Conservation (phyloP, 192 early-diverging fungal genomes). For the Dissophora ornata region DNA sequence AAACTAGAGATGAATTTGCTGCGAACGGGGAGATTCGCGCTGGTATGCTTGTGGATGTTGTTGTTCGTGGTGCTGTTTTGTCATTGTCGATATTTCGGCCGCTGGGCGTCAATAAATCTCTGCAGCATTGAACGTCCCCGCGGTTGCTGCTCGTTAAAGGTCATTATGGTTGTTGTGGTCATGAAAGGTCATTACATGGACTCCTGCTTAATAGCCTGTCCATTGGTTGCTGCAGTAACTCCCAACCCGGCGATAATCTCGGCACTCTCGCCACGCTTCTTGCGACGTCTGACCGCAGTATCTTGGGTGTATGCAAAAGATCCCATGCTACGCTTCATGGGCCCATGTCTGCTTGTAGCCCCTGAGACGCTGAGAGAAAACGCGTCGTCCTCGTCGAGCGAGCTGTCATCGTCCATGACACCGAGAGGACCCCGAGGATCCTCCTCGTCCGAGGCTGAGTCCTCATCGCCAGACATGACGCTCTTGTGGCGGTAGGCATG, state of each 20-base stretch:
- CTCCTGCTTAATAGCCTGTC: constrained; percentile 33
- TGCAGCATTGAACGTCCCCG: background rate
- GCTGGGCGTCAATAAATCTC: background rate
- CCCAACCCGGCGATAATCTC: constrained; percentile 42
- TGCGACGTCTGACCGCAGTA: constrained; percentile 41
- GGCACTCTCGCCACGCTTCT: constrained; percentile 51
- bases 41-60: constrained; percentile 13
- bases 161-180: constrained; percentile 1
- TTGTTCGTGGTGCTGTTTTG: background rate
- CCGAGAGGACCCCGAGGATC: constrained; percentile 13
- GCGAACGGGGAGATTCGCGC: constrained; percentile 1
- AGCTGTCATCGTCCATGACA: constrained; percentile 47
- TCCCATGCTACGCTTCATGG: constrained; percentile 53
- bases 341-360: constrained; percentile 28
- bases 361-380: constrained; percentile 9
- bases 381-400: constrained; percentile 29
- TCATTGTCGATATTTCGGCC: background rate
- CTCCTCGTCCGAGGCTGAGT: constrained; percentile 36
- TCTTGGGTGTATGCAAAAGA: constrained; percentile 9
- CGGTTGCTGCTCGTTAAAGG: background rate
- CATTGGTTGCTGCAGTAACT: constrained; percentile 8
- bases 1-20: background rate
- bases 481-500: constrained; percentile 44
- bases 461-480: constrained; percentile 50
- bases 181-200: constrained; percentile 31